Base-by-base conservation (phyloP, 257 asterid species). In the Plantago ovata region DNA sequence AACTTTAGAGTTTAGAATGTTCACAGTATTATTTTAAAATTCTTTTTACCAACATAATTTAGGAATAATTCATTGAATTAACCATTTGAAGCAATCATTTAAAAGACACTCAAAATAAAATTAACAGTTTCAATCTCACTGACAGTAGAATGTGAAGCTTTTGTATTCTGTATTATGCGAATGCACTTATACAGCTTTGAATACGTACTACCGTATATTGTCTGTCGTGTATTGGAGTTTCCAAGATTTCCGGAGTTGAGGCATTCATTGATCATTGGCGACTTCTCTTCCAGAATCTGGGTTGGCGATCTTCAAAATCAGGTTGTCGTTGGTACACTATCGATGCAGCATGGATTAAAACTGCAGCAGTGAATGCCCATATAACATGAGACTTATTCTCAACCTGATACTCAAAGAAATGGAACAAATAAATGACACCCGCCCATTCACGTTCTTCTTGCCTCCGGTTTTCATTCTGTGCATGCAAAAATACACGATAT, bases 321-420 rank as follows among this genome's bases (percentile, higher is more conserved):
- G 95, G 93, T 10, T 66, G 56, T 1, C 73, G 66, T 58, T 82
- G 77, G 69, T 80, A 89, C 16, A 82, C 90, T 43, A 82, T 20
- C 45, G 90, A 82, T 46, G 95, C 95, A 46, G 72, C 61, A 62
- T 72, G 62, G 47, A 90, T 87, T 33, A 90, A 72, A 66, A 90
- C 77, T 32, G 78, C 96, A 69, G 98, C 96, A 51, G 98, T 84
- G 16, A 87, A 57, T 64, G 94, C 97, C 95, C 93, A 86, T 59
- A 90, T 82, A 3, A 81, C 77, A 33, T 78, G 81, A 7, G 58
- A 71, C 38, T 67, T 67, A 23, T 75, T 65, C 47, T 61, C 78
- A n/a, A 63, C 46, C 53, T 56, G 64, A 50, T 90, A 68, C 66
- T 90, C 83, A 49, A 90, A 90, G 75, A 81, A 87, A 72, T 84